Evolutionary conservation across 805 yeast species (phyloP).

Genomic region (Millerozyma acaciae): DNA sequence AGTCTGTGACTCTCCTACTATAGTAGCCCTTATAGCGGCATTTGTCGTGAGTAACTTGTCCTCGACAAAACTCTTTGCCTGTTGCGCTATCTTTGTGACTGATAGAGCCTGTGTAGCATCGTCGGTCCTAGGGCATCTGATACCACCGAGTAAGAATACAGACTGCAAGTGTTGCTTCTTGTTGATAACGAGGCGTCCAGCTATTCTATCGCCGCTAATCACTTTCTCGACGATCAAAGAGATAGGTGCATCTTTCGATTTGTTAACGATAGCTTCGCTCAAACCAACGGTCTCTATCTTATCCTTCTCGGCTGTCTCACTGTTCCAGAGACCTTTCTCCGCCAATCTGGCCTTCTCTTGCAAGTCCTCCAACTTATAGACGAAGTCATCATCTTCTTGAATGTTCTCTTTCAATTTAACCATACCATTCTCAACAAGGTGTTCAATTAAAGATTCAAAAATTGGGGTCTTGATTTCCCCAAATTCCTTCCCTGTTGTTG

Average conservation of each 20-base stretch:
- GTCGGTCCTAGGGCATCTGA: slow-evolving; percentile 67
- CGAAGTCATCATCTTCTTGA: slow-evolving; percentile 35
- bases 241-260: slow-evolving; percentile 40
- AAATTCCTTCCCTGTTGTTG: slow-evolving; percentile 55
- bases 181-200: slow-evolving; percentile 51
- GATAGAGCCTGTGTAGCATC: slow-evolving; percentile 33
- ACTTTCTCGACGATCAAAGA: slow-evolving; percentile 70
- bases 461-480: slow-evolving; percentile 69
- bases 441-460: slow-evolving; percentile 55
- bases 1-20: slow-evolving; percentile 59
- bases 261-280: slow-evolving; percentile 27
- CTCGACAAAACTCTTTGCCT: slow-evolving; percentile 62
- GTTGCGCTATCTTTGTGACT: slow-evolving; percentile 62
- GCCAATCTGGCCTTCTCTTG: slow-evolving; percentile 50
- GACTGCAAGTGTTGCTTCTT: slow-evolving; percentile 51
- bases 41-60: slow-evolving; percentile 58
- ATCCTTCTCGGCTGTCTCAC: slow-evolving; percentile 2
- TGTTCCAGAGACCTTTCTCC: slow-evolving; percentile 56
- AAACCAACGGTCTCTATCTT: slow-evolving; percentile 23
- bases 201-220: slow-evolving; percentile 73
- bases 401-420: slow-evolving; percentile 60
- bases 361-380: slow-evolving; percentile 32
- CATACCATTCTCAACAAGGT: slow-evolving; percentile 53
- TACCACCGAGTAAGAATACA: slow-evolving; percentile 68
- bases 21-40: slow-evolving; percentile 45